Base-by-base conservation (phyloP, 164 flowering plant genomes). In the Taxillus chinensis region DNA sequence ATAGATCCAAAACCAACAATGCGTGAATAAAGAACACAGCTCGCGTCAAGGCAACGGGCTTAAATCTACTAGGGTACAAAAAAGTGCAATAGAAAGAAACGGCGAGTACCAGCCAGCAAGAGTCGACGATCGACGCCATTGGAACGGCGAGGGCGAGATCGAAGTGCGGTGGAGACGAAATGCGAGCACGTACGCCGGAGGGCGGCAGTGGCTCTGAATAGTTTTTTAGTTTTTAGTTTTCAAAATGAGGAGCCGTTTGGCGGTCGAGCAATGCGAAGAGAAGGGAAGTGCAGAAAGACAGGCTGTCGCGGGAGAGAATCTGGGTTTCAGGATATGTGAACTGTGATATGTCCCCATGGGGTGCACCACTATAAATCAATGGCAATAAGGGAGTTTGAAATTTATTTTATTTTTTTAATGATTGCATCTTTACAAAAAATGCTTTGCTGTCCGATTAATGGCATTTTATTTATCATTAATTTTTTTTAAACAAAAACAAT, bases 41-140 rank as follows among this genome's bases (percentile, higher is more conserved):
- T 4, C 12, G 37, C 10, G 5, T 54, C 3, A 54, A 54, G 27
- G 11, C 57, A 27, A 17, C 1, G 55, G 2, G 3, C 16, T 17
- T 39, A 54, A 54, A 54, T 54, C 57, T 54, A 54, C 57, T 54
- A 54, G 57, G 57, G 57, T 15, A 54, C n/a, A 54, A 17, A 27
- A 27, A 17, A 2, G 6, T 2, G 6, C 54, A 51, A 51, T 3
- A 5, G 27, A 0, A 14, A 15, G 27, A 16, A 10, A 51, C n/a
- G 27, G 7, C 2, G 54, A 3, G 66, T 69, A 77, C 81, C 77
- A 54, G 78, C 81, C 81, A 78, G 16, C 73, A 63, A 48, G 79
- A 75, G 71, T 75, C 81, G 57, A 78, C 43, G 57, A 73, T 39
- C 15, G 75, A 73, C 50, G 77, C 79, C 81, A 78, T 78, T 46